Conservation (phyloP, 164 flowering plant species). For the Vitis labrusca region DNA sequence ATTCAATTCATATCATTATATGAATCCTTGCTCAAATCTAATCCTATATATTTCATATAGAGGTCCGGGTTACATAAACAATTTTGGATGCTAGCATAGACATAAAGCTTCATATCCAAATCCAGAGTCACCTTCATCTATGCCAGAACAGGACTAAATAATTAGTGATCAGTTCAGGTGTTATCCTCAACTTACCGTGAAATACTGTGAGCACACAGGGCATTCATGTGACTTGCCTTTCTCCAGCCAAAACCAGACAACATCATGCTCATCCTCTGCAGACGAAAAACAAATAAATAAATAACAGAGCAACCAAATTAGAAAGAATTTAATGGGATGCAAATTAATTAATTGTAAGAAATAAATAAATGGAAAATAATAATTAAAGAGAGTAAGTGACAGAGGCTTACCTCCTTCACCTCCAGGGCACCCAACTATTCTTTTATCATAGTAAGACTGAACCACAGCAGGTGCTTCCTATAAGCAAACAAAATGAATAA, state of each 20-base stretch:
- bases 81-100: neutral
- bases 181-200: slow-evolving; percentile 28
- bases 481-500: slow-evolving; percentile 10
- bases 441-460: slow-evolving; percentile 54
- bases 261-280: slow-evolving; percentile 87
- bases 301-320: neutral
- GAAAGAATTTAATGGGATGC: neutral
- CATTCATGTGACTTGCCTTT: slow-evolving; percentile 87
- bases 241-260: slow-evolving; percentile 97
- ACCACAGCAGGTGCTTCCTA: slow-evolving; percentile 71
- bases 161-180: neutral
- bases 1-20: neutral
- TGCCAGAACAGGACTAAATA: too few relatives aligned
- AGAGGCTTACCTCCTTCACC: slow-evolving; percentile 61
- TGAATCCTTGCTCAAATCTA: neutral
- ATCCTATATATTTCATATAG: neutral
- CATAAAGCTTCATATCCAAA: neutral
- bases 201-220: slow-evolving; percentile 83
- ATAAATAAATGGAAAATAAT: neutral
- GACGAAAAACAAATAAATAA: neutral
- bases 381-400: neutral
- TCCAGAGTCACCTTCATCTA: neutral
- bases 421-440: slow-evolving; percentile 82
- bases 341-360: neutral
- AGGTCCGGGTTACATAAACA: neutral